Base-by-base conservation (phyloP, 2,329 filamentous ascomycete species). In the Botrytis sinoallii region DNA sequence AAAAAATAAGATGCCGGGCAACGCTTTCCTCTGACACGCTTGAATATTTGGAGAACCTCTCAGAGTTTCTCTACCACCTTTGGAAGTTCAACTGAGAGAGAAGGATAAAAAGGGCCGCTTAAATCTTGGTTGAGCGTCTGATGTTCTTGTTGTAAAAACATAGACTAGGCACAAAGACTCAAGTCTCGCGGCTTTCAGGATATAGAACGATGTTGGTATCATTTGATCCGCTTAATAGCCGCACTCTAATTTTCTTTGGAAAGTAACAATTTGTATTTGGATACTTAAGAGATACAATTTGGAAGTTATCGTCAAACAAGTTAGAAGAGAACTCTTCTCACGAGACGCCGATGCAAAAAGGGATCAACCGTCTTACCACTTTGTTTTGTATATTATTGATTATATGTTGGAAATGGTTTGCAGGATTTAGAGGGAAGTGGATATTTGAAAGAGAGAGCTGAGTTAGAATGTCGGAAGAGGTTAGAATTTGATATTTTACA, bases 391-490 rank as follows among this genome's bases (percentile, higher is more conserved):
- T 40, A 25, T 40, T 3, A 38, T 63, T 8, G 22, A 8, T n/a
- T 18, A 63, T 25, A 3, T 40, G 7, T n/a, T 40, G 12, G 5
- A 14, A 32, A 25, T 6, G 0, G 14, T 10, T 60, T 3, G 57
- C 1, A 1, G 20, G 4, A 2, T 1, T 25, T 25, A 7, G 20
- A 25, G 1, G 18, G 9, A 25, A 2, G 12, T 0, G 57, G 20
- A 35, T 0, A 3, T 1, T 60, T 25, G 3, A 22, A 22, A 14
- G 9, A 12, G 57, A 38, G 5, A 60, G 8, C 7, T 6, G 20
- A 32, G n/a, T 59, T 35, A 3, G 29, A 59, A 35, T 3, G 57
- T 20, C 55, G 20, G 4, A 6, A 12, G 25, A 16, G 48, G 12
- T 55, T 1, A n/a, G 1, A 55, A 55, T n/a, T 52, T n/a, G 48